These are phyloP conservation scores for Syncephalastrum contaminatum DNA, from an alignment of 371 early-diverging fungal species.

Conservation along the genomic window DNA sequence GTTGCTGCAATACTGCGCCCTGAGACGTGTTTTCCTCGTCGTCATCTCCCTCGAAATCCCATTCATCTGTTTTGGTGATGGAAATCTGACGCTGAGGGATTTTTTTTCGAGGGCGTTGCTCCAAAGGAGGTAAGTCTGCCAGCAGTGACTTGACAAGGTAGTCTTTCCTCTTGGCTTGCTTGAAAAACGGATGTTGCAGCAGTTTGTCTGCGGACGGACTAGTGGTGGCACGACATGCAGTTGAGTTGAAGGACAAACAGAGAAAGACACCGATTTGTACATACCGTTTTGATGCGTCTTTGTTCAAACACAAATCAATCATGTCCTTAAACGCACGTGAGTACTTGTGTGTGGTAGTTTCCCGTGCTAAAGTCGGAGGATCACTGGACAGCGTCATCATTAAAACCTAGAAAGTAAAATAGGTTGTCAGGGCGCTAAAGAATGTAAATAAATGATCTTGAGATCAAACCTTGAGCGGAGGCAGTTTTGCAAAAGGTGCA, in stretches of 20 bases:
- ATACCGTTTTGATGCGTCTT: conserved; percentile 78
- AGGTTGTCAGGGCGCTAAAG: not conserved
- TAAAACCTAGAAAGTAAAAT: conserved; percentile 69
- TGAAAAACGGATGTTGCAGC: conserved; percentile 78
- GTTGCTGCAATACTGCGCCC: conserved; percentile 4
- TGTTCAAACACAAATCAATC: conserved; percentile 82
- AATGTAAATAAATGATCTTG: too few species aligned
- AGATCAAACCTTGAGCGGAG: conserved; percentile 67
- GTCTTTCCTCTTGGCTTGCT: conserved; percentile 68
- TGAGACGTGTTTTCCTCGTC: not conserved
- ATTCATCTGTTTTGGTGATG: conserved; percentile 33
- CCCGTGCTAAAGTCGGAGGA: conserved; percentile 83
- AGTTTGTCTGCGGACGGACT: conserved; percentile 83
- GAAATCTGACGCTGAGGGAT: conserved; percentile 26
- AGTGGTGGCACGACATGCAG: too few species aligned
- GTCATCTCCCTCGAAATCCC: conserved; percentile 42
- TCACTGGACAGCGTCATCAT: conserved; percentile 89
- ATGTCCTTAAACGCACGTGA: conserved; percentile 80
- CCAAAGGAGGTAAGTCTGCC: conserved; percentile 67
- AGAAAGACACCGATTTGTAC: not conserved
- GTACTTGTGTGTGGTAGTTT: conserved; percentile 70
- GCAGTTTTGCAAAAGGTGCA: conserved; percentile 85
- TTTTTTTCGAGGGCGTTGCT: conserved; percentile 52
- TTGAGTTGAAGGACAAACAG: not conserved
- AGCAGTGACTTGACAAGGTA: conserved; percentile 66